Conservation (phyloP, 202 grass and related monocot species). For the Brachypodium distachyon region DNA sequence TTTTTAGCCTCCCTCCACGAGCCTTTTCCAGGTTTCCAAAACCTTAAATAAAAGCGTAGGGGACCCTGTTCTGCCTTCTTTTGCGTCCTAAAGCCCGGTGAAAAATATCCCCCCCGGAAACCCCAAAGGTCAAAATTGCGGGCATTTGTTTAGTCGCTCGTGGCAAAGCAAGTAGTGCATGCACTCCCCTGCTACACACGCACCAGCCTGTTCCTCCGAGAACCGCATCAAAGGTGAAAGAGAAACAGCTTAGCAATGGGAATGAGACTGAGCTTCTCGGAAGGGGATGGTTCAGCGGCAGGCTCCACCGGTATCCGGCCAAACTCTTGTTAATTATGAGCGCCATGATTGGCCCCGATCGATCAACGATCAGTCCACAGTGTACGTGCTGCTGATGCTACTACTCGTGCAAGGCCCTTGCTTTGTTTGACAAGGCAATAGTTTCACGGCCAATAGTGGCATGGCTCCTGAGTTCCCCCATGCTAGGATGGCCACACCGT, state of each 20-base stretch:
- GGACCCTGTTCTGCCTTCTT: not conserved
- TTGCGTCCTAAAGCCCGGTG: not conserved
- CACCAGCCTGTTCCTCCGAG: not conserved
- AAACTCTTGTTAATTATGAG: constrained; percentile 2
- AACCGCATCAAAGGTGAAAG: not conserved
- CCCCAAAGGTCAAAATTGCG: not conserved
- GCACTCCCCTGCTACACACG: no score
- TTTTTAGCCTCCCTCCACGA: constrained; percentile 14
- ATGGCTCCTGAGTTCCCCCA: not conserved
- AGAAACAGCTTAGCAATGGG: not conserved
- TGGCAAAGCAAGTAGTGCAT: no score
- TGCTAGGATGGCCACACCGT: not conserved
- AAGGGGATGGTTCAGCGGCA: constrained; percentile 33
- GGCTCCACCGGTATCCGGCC: constrained; percentile 17
- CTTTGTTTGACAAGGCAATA: no score
- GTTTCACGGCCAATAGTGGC: not conserved
- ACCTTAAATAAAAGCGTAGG: not conserved
- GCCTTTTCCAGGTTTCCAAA: constrained; percentile 25
- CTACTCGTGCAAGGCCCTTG: not conserved
- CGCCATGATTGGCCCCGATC: constrained; percentile 18
- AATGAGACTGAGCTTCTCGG: not conserved
- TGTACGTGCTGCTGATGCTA: not conserved
- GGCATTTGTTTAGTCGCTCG: not conserved
- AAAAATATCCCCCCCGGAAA: not conserved
- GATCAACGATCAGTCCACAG: not conserved